Percentiles rank a stretch among this genome's conserved stretches.
phyloP scores from a whole-genome alignment of 805 yeast genomes.

The Zygosaccharomyces rouxii region DNA sequence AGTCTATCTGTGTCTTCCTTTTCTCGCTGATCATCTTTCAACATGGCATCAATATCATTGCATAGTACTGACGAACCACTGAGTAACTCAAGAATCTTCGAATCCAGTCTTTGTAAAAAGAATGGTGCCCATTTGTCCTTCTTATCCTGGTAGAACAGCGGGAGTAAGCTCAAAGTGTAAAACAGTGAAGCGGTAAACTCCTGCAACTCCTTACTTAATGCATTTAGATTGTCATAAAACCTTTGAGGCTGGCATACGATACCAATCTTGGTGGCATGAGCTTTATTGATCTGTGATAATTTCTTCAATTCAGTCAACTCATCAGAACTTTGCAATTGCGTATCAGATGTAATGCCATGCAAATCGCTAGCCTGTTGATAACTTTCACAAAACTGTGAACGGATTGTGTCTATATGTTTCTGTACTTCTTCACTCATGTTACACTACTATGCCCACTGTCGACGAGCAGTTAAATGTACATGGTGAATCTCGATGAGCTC shows the following conservation, averaged over 20 bases:
- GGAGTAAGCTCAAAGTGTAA: conserved; percentile 26
- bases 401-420: conserved; percentile 19
- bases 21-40: conserved; percentile 17
- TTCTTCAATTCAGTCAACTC: conserved; percentile 50
- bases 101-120: conserved; percentile 21
- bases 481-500: too few species aligned
- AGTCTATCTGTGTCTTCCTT: conserved; percentile 41
- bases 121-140: conserved; percentile 22
- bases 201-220: conserved; percentile 29
- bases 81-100: conserved; percentile 19
- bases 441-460: background rate
- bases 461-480: background rate
- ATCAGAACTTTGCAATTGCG: conserved; percentile 27
- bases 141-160: conserved; percentile 26
- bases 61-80: conserved; percentile 22
- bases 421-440: conserved; percentile 4
- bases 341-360: conserved; percentile 22
- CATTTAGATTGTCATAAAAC: conserved; percentile 22
- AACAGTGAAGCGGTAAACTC: conserved; percentile 26
- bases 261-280: conserved; percentile 69
- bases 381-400: conserved; percentile 23
- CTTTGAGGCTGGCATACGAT: conserved; percentile 28
- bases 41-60: conserved; percentile 20
- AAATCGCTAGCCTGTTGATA: conserved; percentile 20
- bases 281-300: conserved; percentile 54